Conservation (phyloP, 352 stramenopile genomes). For the Salisapilia sapeloensis region DNA sequence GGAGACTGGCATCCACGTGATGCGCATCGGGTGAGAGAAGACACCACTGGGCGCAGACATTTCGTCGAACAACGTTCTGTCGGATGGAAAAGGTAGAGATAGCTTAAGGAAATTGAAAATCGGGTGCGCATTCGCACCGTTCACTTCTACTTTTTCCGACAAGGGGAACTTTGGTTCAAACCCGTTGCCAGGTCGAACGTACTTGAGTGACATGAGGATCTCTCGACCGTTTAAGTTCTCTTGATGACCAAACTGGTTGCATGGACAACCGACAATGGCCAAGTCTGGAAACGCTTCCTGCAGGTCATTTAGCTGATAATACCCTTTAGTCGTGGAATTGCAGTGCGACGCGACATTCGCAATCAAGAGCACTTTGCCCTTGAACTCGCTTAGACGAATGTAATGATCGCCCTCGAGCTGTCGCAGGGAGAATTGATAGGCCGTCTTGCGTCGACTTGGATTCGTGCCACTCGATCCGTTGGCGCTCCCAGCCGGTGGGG, state of each 20-base stretch:
- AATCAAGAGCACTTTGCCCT: slow-evolving; percentile 43
- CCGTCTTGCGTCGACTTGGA: slow-evolving; percentile 23
- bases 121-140: slow-evolving; percentile 57
- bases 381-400: slow-evolving; percentile 46
- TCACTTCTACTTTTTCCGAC: slow-evolving; percentile 69
- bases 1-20: slow-evolving; percentile 75
- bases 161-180: slow-evolving; percentile 53
- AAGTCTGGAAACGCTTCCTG: slow-evolving; percentile 37
- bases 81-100: slow-evolving; percentile 43
- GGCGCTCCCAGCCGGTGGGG: slow-evolving; percentile 10
- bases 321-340: slow-evolving; percentile 60
- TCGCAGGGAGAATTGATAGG: slow-evolving; percentile 63
- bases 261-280: slow-evolving; percentile 55
- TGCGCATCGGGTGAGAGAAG: slow-evolving; percentile 66
- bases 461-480: neutral
- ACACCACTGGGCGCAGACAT: slow-evolving; percentile 60
- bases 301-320: slow-evolving; percentile 55
- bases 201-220: slow-evolving; percentile 50
- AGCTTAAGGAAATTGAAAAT: slow-evolving; percentile 68
- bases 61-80: slow-evolving; percentile 63
- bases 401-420: slow-evolving; percentile 36
- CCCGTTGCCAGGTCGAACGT: slow-evolving; percentile 57
- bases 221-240: slow-evolving; percentile 68
- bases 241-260: slow-evolving; percentile 72
- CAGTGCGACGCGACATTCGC: slow-evolving; percentile 73